Evolutionary conservation across 192 early-diverging fungal species (phyloP), one percentile per base, ranked within the genome.

Genomic region (Jimgerdemannia flammicorona): DNA sequence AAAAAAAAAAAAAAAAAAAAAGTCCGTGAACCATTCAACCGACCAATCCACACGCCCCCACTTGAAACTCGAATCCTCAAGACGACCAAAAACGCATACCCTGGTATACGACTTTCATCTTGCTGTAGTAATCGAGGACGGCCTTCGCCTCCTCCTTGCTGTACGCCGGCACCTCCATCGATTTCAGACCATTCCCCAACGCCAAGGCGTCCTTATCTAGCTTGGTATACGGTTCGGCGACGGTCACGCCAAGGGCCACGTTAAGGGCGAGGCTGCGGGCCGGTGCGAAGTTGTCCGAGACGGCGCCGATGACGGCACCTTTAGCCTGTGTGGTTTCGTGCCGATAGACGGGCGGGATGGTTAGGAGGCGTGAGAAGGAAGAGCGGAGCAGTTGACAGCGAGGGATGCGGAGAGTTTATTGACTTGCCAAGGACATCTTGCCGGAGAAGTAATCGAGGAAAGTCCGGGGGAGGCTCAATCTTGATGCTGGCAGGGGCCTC

Each of bases 391-490:
- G 49, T 29, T 29, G 29, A 29, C 29, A 29, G 29, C 29, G 49
- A 59, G 2, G 49, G 49, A 59, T 10, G 49, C 6, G 49, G 14
- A 59, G 14, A 59, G 14, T 6, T 59, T 59, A 14, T 59, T 10
- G 49, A 70, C 71, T 63, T 76, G 76, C 79, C 49, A 86, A 79
- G 69, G 78, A 66, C 64, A 68, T 81, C 42, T 86, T 77, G 65
- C 84, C 86, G 19, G 80, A 74, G 71, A 89, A 80, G 66, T 85
- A 83, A 54, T 85, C 67, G 78, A 89, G 78, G 43, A 89, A 77
- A 18, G 84, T 44, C 63, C 84, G 76, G 40, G 83, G 79, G 7
- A 89, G 74, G 29, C 77, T 75, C 19, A 89, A 72, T 40, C 76
- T 74, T 74, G 73, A 70, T 67, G 85, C 75, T 10, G 83, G 81